phyloP scores from a whole-genome alignment of 2,329 filamentous ascomycete genomes.

The Penicillium sp. region DNA sequence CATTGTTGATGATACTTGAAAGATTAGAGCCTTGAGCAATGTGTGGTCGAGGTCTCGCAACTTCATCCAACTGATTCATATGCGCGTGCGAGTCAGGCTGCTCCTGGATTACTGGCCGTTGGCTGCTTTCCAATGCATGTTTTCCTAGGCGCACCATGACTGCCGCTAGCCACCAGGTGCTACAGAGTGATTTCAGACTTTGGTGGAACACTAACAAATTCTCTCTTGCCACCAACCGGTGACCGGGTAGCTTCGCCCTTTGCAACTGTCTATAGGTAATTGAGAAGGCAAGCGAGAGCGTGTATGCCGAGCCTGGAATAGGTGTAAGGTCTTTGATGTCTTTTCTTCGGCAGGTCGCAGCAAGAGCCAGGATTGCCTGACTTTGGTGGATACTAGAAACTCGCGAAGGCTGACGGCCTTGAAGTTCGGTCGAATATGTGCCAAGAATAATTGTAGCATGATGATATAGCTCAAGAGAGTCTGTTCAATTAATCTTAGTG shows the following conservation, averaged over 20 bases:
- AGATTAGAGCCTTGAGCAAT: background rate
- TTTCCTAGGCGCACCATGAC: conserved; percentile 1
- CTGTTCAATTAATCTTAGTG: background rate
- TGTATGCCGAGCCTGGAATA: background rate
- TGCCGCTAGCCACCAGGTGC: conserved; percentile 3
- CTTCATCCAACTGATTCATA: background rate
- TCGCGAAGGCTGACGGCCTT: background rate
- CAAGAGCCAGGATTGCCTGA: conserved; percentile 1
- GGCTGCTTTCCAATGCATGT: conserved; percentile 1
- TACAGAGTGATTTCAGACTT: background rate
- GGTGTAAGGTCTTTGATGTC: background rate
- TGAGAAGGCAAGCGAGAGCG: conserved; percentile 2
- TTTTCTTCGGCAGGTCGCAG: conserved; percentile 1
- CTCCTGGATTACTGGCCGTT: background rate
- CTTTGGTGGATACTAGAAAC: background rate
- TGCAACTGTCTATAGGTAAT: conserved; percentile 4
- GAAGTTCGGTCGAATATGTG: conserved; percentile 1
- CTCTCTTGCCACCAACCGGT: background rate
- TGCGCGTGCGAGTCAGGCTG: background rate
- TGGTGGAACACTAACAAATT: background rate
- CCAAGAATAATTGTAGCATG: conserved; percentile 1
- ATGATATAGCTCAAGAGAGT: conserved; percentile 3
- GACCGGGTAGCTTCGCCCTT: background rate
- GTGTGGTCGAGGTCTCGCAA: too few species aligned
- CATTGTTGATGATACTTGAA: background rate